Evolutionary conservation across 2,329 filamentous ascomycete species (phyloP).

Genomic region (Simplicillium sp.): DNA sequence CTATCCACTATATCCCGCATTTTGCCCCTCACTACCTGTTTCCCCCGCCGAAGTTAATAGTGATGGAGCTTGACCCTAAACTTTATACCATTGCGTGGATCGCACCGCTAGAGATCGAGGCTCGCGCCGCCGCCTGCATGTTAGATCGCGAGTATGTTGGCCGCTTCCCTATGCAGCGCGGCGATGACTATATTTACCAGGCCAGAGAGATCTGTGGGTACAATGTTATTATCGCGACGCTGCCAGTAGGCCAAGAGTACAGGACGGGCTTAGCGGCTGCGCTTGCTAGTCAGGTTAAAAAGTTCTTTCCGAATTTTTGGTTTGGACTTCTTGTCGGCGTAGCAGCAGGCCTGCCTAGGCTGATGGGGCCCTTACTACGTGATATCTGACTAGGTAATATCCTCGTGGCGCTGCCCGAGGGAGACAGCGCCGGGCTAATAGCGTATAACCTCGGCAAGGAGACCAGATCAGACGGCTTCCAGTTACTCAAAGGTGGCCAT

Average conservation of each 20-base stretch:
- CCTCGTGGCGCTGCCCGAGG: conserved; percentile 17
- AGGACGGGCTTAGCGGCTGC: conserved; percentile 22
- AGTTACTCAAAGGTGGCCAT: conserved; percentile 12
- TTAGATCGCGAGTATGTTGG: conserved; percentile 19
- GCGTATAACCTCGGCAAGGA: conserved; percentile 21
- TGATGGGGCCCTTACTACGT: conserved; percentile 11
- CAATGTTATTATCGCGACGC: conserved; percentile 24
- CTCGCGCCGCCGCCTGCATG: conserved; percentile 18
- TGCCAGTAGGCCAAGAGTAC: conserved; percentile 22
- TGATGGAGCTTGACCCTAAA: not conserved
- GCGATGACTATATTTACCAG: conserved; percentile 23
- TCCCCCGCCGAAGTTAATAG: not conserved
- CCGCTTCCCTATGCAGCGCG: conserved; percentile 16
- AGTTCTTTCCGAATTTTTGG: conserved; percentile 24
- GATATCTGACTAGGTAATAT: conserved; percentile 28
- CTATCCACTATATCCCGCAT: not conserved
- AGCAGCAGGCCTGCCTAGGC: conserved; percentile 23
- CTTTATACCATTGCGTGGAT: conserved; percentile 23
- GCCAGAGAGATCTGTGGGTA: conserved; percentile 23
- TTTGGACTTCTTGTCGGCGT: conserved; percentile 28
- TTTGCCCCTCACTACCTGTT: not conserved
- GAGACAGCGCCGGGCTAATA: conserved; percentile 16
- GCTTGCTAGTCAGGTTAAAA: conserved; percentile 23
- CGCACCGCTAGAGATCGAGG: conserved; percentile 24
- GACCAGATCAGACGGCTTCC: conserved; percentile 11